Evolutionary conservation across 257 asterid species (phyloP), one percentile per base, ranked within the genome.

Genomic region (Linderniella brevidens): DNA sequence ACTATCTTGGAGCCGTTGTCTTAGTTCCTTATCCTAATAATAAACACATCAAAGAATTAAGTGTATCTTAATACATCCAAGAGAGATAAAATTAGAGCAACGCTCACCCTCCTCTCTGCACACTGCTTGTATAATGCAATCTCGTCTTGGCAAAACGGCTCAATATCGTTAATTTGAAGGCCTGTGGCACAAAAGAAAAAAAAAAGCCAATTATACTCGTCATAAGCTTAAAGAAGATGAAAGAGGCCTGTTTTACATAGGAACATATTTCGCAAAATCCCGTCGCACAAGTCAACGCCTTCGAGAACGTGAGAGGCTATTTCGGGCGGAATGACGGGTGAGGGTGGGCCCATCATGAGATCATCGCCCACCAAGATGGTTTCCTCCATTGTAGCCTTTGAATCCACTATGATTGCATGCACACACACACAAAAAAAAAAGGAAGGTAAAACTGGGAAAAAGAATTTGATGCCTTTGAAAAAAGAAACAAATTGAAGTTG

Each of bases 311-410:
- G 99, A 50, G 99, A 75, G 1, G 93, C 94, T 54, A 85, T 90
- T 68, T 90, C 94, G 37, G 94, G 88, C 42, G 99, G 96, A 62
- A 90, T 76, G 55, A 85, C 20, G 4, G 93, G 99, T 17, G 96
- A 81, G 25, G 96, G 94, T 5, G 86, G 98, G 13, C 94, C 96
- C 83, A 68, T 67, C 98, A 90, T 90, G 60, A 90, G 77, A 70
- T 90, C 96, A 76, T 90, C 96, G 54, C 94, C 98, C 68, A 90
- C 94, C 66, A 90, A 70, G 58, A 85, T 79, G 40, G 92, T 90
- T 64, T 90, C 98, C 82, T 90, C 98, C 94, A 85, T 79, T 11
- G 75, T 61, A 41, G 75, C 92, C 76, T 85, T 76, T 17, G 99
- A 73, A 70, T 90, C 99, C 13, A 85, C 96, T 85, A n/a, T n/a